Percentiles rank a stretch among this genome's conserved stretches.
Evolutionary conservation across 345 rosid genomes (phyloP).

Genomic region (Orychophragmus violaceus): DNA sequence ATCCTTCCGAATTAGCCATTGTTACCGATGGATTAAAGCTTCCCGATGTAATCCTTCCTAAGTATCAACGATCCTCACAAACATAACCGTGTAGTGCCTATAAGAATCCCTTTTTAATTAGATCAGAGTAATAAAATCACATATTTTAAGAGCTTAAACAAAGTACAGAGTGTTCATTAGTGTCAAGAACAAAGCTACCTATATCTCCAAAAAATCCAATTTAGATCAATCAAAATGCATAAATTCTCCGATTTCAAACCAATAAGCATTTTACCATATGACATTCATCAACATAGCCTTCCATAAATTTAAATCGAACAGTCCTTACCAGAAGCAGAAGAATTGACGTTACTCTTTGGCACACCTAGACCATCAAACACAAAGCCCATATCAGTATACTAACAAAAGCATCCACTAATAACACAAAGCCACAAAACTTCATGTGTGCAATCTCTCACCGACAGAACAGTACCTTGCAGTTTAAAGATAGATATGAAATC

Average conservation of each 20-base stretch:
- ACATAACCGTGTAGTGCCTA: no score
- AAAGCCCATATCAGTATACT: neutral
- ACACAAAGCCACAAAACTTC: neutral
- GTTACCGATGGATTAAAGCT: no score
- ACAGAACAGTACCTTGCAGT: no score
- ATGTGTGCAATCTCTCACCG: no score
- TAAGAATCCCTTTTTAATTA: neutral
- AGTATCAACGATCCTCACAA: neutral
- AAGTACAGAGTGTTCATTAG: neutral
- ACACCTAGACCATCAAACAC: slow-evolving; percentile 40
- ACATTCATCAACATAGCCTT: neutral
- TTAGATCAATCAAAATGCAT: neutral
- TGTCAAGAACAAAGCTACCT: neutral
- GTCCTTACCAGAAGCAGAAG: slow-evolving; percentile 38
- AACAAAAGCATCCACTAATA: no score
- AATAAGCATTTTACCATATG: neutral
- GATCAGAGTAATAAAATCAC: neutral
- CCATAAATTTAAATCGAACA: neutral
- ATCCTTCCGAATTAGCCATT: no score
- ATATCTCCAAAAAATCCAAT: neutral
- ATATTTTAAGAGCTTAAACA: neutral
- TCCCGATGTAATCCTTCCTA: no score
- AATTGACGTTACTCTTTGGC: slow-evolving; percentile 51
- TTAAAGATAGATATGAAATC: no score
- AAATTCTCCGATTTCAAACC: neutral